Conservation (phyloP, 345 rosid species). For the Geranium rotundifolium region DNA sequence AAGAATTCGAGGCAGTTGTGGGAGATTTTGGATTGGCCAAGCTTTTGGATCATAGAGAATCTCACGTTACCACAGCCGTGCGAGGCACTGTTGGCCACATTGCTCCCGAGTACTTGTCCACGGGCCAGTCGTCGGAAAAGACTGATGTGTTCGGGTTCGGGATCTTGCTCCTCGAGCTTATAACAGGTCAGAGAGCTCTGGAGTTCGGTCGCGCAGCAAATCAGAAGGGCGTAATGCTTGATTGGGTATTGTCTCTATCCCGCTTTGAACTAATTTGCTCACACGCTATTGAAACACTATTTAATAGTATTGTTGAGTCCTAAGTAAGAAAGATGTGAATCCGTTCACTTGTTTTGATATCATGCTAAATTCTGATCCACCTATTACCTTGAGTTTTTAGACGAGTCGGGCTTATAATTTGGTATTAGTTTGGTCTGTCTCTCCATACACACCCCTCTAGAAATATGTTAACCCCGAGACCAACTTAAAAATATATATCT, state of each 20-base stretch:
- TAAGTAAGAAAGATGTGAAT: no score
- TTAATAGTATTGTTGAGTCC: no score
- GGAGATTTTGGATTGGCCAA: slow-evolving; percentile 97
- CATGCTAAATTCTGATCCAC: no score
- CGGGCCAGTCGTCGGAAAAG: slow-evolving; percentile 88
- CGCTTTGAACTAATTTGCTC: no score
- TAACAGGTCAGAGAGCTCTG: slow-evolving; percentile 82
- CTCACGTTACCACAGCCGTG: slow-evolving; percentile 89
- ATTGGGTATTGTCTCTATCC: slow-evolving; percentile 47
- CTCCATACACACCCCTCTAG: no score
- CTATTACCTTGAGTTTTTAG: no score
- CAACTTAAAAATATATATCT: no score
- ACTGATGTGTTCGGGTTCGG: slow-evolving; percentile 95
- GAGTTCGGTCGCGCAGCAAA: slow-evolving; percentile 78
- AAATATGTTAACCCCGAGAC: no score
- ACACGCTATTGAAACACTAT: no score
- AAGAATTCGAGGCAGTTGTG: slow-evolving; percentile 91
- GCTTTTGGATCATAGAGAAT: slow-evolving; percentile 88
- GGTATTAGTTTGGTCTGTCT: no score
- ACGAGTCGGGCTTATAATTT: no score
- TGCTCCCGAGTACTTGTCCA: slow-evolving; percentile 87
- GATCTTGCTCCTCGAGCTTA: slow-evolving; percentile 82
- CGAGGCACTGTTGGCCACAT: slow-evolving; percentile 95
- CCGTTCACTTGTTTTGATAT: no score
- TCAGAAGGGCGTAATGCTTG: slow-evolving; percentile 94